phyloP scores from a whole-genome alignment of 2,329 filamentous ascomycete species.

The Chrysosporium queenslandicum region DNA sequence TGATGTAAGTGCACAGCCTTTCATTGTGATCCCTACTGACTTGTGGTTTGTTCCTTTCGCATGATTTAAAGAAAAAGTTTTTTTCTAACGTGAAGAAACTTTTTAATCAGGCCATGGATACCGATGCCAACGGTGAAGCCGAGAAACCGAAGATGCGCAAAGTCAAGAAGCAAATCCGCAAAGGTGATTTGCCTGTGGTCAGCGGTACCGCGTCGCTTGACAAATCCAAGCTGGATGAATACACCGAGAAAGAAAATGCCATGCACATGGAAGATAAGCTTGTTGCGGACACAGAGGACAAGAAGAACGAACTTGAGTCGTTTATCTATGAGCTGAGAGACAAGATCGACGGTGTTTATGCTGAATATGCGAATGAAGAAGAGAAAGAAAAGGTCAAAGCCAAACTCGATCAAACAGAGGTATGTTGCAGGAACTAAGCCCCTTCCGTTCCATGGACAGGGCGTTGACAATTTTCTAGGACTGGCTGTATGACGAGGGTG shows the following conservation, averaged over 20 bases:
- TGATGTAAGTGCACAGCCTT: conserved; percentile 32
- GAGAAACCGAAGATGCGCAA: conserved; percentile 79
- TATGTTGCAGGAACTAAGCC: conserved; percentile 40
- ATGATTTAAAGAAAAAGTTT: conserved; percentile 15
- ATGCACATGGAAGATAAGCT: conserved; percentile 99
- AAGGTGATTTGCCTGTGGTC: conserved; percentile 84
- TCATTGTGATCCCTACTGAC: conserved; percentile 11
- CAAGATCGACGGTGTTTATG: conserved; percentile 86
- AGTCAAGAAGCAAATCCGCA: conserved; percentile 98
- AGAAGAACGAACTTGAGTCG: conserved; percentile 98
- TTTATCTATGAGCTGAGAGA: conserved; percentile 95
- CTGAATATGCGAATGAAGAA: conserved; percentile 79
- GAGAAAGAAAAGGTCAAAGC: conserved; percentile 80
- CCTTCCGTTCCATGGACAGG: neutral
- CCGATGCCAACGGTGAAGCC: conserved; percentile 55
- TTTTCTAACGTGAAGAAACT: conserved; percentile 22
- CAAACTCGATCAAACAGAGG: conserved; percentile 78
- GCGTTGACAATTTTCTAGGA: conserved; percentile 48
- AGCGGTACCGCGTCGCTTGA: conserved; percentile 76
- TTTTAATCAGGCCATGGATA: conserved; percentile 65
- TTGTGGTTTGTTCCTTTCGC: conserved; percentile 8
- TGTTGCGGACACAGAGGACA: conserved; percentile 93
- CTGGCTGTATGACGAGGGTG: conserved; percentile 96
- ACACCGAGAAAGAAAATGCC: conserved; percentile 68
- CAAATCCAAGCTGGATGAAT: conserved; percentile 52